Percentiles rank a stretch among this genome's conserved stretches.
phyloP scores from a whole-genome alignment of 164 flowering plant species.

The Vitis rupestris region DNA sequence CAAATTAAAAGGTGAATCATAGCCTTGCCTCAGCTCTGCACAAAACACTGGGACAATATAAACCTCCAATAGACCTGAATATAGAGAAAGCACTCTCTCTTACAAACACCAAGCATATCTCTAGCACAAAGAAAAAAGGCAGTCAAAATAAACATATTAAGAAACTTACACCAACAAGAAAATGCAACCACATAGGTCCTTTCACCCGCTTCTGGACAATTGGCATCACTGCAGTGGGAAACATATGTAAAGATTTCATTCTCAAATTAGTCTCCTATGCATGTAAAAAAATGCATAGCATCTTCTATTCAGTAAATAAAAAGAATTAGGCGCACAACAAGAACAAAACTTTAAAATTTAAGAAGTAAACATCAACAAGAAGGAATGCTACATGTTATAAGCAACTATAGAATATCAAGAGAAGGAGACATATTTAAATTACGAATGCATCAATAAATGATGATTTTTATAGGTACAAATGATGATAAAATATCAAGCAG shows the following conservation, averaged over 20 bases:
- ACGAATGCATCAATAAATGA: too few species aligned
- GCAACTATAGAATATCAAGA: too few species aligned
- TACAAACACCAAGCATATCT: too few species aligned
- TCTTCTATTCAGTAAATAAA: not conserved
- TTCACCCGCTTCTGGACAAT: slow-evolving; percentile 60
- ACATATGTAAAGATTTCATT: slow-evolving; percentile 5
- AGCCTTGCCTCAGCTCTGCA: too few species aligned
- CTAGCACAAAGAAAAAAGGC: not conserved
- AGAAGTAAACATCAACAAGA: not conserved
- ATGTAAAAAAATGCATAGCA: not conserved
- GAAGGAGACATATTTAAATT: too few species aligned
- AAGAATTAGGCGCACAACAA: too few species aligned
- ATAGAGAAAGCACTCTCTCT: not conserved
- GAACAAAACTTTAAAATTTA: not conserved
- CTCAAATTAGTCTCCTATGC: not conserved
- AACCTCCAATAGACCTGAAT: too few species aligned
- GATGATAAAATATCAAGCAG: too few species aligned
- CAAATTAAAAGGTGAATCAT: too few species aligned
- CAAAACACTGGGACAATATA: too few species aligned
- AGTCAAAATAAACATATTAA: not conserved
- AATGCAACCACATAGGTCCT: slow-evolving; percentile 97
- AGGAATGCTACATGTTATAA: too few species aligned
- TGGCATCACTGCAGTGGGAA: slow-evolving; percentile 77
- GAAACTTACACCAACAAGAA: slow-evolving; percentile 78
- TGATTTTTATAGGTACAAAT: too few species aligned